Evolutionary conservation across 2,329 filamentous ascomycete genomes (phyloP).

Genomic region (Penicillium sp.): DNA sequence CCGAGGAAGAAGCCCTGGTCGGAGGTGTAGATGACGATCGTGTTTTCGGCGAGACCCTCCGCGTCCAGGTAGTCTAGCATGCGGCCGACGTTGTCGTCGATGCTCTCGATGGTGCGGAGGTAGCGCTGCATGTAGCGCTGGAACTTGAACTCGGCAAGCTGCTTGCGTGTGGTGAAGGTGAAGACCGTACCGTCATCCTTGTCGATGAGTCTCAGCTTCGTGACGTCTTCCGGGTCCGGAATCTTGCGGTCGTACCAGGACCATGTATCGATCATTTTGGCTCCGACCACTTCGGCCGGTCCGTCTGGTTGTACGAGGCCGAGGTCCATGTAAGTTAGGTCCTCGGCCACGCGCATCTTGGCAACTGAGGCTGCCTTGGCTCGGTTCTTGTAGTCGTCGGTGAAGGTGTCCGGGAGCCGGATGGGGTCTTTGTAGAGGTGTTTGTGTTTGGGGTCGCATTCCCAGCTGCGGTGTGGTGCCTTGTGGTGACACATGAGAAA

Average conservation of each 20-base stretch:
- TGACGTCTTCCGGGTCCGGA: conserved; percentile 36
- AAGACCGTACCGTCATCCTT: conserved; percentile 49
- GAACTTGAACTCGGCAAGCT: conserved; percentile 55
- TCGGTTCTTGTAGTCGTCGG: conserved; percentile 55
- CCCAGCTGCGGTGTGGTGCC: conserved; percentile 54
- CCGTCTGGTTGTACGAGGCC: conserved; percentile 54
- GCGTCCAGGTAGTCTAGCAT: conserved; percentile 49
- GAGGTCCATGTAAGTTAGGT: conserved; percentile 51
- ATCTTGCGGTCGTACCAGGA: conserved; percentile 40
- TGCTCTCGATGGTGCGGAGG: conserved; percentile 51
- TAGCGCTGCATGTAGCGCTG: conserved; percentile 58
- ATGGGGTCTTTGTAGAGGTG: conserved; percentile 49
- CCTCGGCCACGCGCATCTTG: conserved; percentile 53
- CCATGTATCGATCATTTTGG: conserved; percentile 27
- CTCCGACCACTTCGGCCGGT: conserved; percentile 38
- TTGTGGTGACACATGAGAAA: conserved; percentile 59
- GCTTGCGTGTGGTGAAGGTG: conserved; percentile 42
- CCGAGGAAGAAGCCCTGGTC: conserved; percentile 58
- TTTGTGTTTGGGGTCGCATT: conserved; percentile 51
- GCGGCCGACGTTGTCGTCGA: conserved; percentile 54
- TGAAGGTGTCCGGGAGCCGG: conserved; percentile 52
- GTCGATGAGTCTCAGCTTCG: conserved; percentile 41
- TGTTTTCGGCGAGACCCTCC: conserved; percentile 46
- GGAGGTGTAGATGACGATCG: conserved; percentile 54
- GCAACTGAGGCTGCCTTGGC: conserved; percentile 50